Base-by-base conservation (phyloP, 1,139 yeast genomes). In the Geotrichum klebahnii region DNA sequence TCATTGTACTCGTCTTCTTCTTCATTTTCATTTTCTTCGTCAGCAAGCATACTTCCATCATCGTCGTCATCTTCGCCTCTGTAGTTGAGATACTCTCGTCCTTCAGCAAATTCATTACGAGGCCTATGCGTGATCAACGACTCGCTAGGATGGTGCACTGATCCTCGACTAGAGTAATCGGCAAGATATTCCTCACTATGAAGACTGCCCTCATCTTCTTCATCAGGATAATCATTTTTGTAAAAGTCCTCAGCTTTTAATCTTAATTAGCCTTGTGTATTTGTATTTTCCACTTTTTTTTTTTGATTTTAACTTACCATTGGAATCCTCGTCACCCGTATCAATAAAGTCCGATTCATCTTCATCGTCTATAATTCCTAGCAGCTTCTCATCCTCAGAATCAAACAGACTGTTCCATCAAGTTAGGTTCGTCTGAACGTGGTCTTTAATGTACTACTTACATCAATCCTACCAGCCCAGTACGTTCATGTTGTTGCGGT, bases 191-290 rank as follows among this genome's bases (percentile, higher is more conserved):
- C 45, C 5, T 42, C 43, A 32, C 26, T 29, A 5, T 24, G 23
- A 26, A 22, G 38, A 31, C 26, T 33, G 19, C 47, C 46, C 16
- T 49, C 54, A 22, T 53, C 57, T n/a, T 51, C 60, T 32, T 55
- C 59, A 50, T 88, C 95, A 0, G 98, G 98, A 62, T 92, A 92
- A 62, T 92, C 97, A 67, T 92, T 92, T 61, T 82, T 81, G 65
- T 92, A 92, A 61, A 82, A 90, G 55, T 86, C 89, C 67, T 92
- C 97, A 12, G 96, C 66, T 60, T 39, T 5, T 14, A 24, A 38
- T 9, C 14, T 26, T 20, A 36, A 40, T 52, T 41, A 48, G 48
- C 35, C 19, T n/a, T n/a, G n/a, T n/a, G n/a, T n/a, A n/a, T n/a
- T n/a, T n/a, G n/a, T n/a, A n/a, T 17, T 6, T 16, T 12, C n/a